These are phyloP conservation scores for Cadophora malorum DNA, from an alignment of 2,329 filamentous ascomycete species.

Conservation along the genomic window DNA sequence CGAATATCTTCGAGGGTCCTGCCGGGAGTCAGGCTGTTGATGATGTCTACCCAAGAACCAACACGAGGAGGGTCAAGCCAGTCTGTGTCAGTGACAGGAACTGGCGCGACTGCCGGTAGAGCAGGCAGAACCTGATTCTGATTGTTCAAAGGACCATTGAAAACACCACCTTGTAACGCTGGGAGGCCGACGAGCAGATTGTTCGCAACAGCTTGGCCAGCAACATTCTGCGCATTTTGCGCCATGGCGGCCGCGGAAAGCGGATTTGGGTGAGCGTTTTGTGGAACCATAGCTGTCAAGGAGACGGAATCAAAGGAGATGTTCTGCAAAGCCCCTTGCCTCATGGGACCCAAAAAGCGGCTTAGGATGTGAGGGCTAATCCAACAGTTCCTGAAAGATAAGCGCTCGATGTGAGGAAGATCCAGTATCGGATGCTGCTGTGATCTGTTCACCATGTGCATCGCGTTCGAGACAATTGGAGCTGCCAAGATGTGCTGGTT, in stretches of 20 bases:
- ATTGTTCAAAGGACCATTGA: neutral
- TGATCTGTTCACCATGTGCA: constrained; percentile 42
- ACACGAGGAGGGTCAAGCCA: constrained; percentile 48
- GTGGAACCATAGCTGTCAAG: constrained; percentile 56
- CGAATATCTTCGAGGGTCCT: constrained; percentile 51
- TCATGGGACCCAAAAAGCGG: constrained; percentile 57
- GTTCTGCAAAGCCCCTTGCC: constrained; percentile 54
- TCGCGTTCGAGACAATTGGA: constrained; percentile 53
- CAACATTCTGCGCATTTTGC: constrained; percentile 15
- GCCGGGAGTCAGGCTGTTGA: constrained; percentile 58
- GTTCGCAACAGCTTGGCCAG: constrained; percentile 19
- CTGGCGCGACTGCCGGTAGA: constrained; percentile 18
- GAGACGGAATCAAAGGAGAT: constrained; percentile 70
- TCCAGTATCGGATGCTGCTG: constrained; percentile 48
- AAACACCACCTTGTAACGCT: neutral
- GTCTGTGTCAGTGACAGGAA: constrained; percentile 30
- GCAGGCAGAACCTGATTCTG: neutral
- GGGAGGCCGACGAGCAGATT: constrained; percentile 15
- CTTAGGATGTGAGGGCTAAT: constrained; percentile 63
- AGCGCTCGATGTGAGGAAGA: constrained; percentile 61
- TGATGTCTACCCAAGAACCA: constrained; percentile 57
- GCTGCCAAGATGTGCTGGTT: constrained; percentile 68
- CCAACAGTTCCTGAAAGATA: constrained; percentile 75
- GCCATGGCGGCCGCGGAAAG: constrained; percentile 23
- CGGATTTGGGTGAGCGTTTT: constrained; percentile 31